phyloP scores from a whole-genome alignment of 1,284 basidiomycete genomes.

The Fomes fomentarius region DNA sequence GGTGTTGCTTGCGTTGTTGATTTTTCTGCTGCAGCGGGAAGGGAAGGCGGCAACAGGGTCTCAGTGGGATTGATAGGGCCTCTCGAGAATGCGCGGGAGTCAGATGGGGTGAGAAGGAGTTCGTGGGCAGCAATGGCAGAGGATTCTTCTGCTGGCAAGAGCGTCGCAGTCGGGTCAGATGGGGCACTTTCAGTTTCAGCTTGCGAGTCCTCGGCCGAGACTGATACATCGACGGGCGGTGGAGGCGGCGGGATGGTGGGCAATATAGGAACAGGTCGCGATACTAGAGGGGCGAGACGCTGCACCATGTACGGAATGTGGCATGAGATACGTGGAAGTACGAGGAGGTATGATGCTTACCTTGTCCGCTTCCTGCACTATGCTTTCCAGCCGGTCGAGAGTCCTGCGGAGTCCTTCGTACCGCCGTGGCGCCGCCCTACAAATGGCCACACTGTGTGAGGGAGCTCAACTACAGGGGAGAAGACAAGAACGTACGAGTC shows the following conservation, averaged over 20 bases:
- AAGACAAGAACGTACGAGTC: background rate
- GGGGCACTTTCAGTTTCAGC: slow-evolving; percentile 12
- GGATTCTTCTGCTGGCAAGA: slow-evolving; percentile 20
- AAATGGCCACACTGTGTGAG: too few species aligned
- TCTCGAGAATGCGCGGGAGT: slow-evolving; percentile 16
- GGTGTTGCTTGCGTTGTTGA: slow-evolving; percentile 43
- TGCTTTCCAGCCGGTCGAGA: slow-evolving; percentile 55
- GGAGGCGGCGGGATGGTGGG: slow-evolving; percentile 32
- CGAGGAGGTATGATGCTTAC: slow-evolving; percentile 32
- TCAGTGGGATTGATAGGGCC: slow-evolving; percentile 22
- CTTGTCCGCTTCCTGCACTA: slow-evolving; percentile 52
- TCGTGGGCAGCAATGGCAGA: slow-evolving; percentile 29
- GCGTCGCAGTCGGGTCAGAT: slow-evolving; percentile 18
- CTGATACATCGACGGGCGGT: slow-evolving; percentile 29
- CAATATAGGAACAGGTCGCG: slow-evolving; percentile 41
- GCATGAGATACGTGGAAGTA: background rate
- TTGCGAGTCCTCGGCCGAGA: slow-evolving; percentile 20
- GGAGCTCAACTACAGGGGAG: too few species aligned
- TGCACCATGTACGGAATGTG: slow-evolving; percentile 21
- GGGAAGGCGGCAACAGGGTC: slow-evolving; percentile 30
- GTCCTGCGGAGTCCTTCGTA: slow-evolving; percentile 50
- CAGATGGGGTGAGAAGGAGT: slow-evolving; percentile 38
- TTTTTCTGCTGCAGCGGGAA: slow-evolving; percentile 26
- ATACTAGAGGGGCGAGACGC: slow-evolving; percentile 41
- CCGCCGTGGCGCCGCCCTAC: slow-evolving; percentile 5